Evolutionary conservation across 441 rosid genomes (phyloP).

Genomic region (Arabidopsis lyrata): DNA sequence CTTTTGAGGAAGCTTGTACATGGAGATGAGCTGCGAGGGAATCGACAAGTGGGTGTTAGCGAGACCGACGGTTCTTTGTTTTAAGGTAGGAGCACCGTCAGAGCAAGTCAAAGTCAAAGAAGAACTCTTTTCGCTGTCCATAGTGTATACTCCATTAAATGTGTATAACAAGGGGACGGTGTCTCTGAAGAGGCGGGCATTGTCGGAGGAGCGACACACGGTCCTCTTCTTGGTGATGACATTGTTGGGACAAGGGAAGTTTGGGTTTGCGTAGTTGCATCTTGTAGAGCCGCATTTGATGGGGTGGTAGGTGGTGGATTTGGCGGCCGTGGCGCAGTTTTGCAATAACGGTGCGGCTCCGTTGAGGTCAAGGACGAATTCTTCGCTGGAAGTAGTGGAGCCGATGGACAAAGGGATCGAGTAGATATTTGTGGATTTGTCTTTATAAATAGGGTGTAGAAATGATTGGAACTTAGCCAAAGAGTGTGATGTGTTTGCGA

Average conservation of each 20-base stretch:
- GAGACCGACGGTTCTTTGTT: constrained; percentile 20
- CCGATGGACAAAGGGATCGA: constrained; percentile 28
- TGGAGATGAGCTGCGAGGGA: constrained; percentile 20
- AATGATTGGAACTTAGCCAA: constrained; percentile 13
- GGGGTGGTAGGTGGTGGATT: constrained; percentile 25
- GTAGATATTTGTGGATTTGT: constrained; percentile 35
- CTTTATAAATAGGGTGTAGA: constrained; percentile 38
- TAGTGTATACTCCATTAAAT: background rate
- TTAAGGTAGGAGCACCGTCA: constrained; percentile 10
- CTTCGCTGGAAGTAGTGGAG: too few species aligned
- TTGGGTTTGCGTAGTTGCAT: constrained; percentile 30
- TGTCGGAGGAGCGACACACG: background rate
- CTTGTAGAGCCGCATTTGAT: constrained; percentile 34
- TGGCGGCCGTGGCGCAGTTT: constrained; percentile 17
- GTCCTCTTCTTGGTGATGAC: background rate
- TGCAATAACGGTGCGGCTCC: constrained; percentile 16
- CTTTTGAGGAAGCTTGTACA: constrained; percentile 13
- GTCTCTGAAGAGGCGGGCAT: constrained; percentile 32
- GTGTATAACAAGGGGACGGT: background rate
- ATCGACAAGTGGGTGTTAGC: constrained; percentile 30
- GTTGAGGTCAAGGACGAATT: constrained; percentile 47
- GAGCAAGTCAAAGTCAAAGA: constrained; percentile 27
- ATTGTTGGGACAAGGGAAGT: constrained; percentile 18
- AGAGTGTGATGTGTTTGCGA: constrained; percentile 20
- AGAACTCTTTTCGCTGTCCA: constrained; percentile 18